Evolutionary conservation across 106 monocot genomes (phyloP).

Genomic region (Platanthera zijinensis): DNA sequence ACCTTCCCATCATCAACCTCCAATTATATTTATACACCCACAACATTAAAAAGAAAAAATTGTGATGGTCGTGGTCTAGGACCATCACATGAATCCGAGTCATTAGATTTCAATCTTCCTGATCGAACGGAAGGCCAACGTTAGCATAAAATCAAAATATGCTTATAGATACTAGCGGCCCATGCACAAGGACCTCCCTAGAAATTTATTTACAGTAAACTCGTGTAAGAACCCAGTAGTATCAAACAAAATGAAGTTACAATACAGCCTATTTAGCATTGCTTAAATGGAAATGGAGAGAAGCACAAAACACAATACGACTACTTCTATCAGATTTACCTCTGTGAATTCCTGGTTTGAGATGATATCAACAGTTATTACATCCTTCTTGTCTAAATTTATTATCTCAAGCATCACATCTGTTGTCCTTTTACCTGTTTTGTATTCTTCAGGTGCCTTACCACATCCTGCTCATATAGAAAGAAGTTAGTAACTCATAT

Average conservation of each 20-base stretch:
- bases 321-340: constrained; percentile 27
- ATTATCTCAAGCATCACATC: constrained; percentile 82
- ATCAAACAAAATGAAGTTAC: neutral
- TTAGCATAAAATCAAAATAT: too few species aligned
- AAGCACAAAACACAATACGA: neutral
- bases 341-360: constrained; percentile 98
- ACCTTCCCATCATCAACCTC: too few species aligned
- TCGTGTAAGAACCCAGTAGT: neutral
- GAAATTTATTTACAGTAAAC: neutral
- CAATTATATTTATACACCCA: too few species aligned
- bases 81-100: too few species aligned
- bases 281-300: neutral
- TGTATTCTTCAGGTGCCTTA: constrained; percentile 59
- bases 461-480: constrained; percentile 46
- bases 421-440: constrained; percentile 70
- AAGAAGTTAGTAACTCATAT: neutral
- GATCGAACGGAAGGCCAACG: too few species aligned
- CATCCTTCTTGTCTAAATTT: constrained; percentile 84
- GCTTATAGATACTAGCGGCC: too few species aligned
- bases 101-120: too few species aligned
- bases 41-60: too few species aligned
- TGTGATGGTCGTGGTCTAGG: too few species aligned
- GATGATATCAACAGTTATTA: constrained; percentile 77
- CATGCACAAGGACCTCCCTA: too few species aligned
- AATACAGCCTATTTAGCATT: neutral